Evolutionary conservation across 257 asterid species (phyloP).

Genomic region (Solanum tarapatanum): DNA sequence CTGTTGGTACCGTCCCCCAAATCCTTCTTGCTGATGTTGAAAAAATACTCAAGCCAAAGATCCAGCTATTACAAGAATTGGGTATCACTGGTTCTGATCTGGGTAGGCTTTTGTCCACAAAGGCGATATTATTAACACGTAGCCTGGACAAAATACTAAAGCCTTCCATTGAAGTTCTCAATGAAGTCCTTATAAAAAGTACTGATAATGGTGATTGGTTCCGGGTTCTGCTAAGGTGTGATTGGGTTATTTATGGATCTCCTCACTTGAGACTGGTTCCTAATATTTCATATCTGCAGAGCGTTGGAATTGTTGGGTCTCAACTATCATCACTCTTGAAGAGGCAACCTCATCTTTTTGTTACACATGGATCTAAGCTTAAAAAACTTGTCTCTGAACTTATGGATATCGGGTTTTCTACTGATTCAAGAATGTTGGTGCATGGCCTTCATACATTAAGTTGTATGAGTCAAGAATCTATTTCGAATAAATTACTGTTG

Average conservation of each 20-base stretch:
- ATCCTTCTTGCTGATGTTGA: slow-evolving; percentile 13
- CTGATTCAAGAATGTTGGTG: slow-evolving; percentile 19
- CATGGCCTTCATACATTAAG: slow-evolving; percentile 6
- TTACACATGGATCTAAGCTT: background rate
- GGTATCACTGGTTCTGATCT: slow-evolving; percentile 17
- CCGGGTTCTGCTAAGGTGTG: slow-evolving; percentile 3
- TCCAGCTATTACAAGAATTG: slow-evolving; percentile 18
- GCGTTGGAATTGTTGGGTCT: slow-evolving; percentile 20
- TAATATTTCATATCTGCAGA: slow-evolving; percentile 14
- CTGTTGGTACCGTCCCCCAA: background rate
- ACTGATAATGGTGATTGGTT: slow-evolving; percentile 5
- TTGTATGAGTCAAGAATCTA: background rate
- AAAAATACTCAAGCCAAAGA: slow-evolving; percentile 22
- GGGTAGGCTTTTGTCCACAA: slow-evolving; percentile 11
- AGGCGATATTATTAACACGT: background rate
- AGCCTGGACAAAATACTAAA: slow-evolving; percentile 13
- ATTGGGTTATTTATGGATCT: background rate
- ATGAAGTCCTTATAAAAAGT: slow-evolving; percentile 4
- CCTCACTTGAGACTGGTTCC: slow-evolving; percentile 1
- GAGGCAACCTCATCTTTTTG: slow-evolving; percentile 16
- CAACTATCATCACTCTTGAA: slow-evolving; percentile 9
- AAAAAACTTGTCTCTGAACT: slow-evolving; percentile 10
- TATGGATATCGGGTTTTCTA: slow-evolving; percentile 12
- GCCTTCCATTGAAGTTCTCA: slow-evolving; percentile 10
- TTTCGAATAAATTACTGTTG: slow-evolving; percentile 1